A percentile compares a stretch with the other conserved stretches of the same genome.
Evolutionary conservation across 768 basidiomycete species (phyloP).

Genomic region (Chalciporus pseudorubinellus): DNA sequence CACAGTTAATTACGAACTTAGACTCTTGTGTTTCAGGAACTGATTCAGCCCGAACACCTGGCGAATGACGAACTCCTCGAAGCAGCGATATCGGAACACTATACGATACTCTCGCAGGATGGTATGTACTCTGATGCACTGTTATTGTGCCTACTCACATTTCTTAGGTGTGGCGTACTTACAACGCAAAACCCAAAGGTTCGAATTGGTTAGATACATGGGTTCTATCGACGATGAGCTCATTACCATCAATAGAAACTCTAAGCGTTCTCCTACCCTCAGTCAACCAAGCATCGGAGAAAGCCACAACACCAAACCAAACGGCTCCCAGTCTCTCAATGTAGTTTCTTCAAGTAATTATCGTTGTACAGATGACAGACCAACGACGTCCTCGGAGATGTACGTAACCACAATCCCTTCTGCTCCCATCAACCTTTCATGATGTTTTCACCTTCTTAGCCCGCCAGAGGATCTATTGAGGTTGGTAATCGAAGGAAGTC

Average conservation of each 20-base stretch:
- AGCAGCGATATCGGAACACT: slow-evolving; percentile 12
- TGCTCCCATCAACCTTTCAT: neutral
- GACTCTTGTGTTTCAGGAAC: neutral
- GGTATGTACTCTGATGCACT: slow-evolving; percentile 7
- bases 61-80: slow-evolving; percentile 7
- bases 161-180: slow-evolving; percentile 20
- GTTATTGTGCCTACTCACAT: neutral
- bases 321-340: slow-evolving; percentile 13
- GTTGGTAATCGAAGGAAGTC: slow-evolving; percentile 1
- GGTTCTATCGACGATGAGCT: neutral
- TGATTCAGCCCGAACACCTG: slow-evolving; percentile 13
- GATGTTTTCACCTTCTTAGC: slow-evolving; percentile 3
- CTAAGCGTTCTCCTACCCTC: neutral
- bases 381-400: slow-evolving; percentile 1
- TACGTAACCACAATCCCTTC: slow-evolving; percentile 1
- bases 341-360: slow-evolving; percentile 24
- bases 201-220: neutral
- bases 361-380: slow-evolving; percentile 16
- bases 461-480: slow-evolving; percentile 13
- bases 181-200: slow-evolving; percentile 13
- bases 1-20: neutral
- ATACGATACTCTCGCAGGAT: slow-evolving; percentile 1
- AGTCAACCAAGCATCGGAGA: neutral
- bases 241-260: slow-evolving; percentile 2
- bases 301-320: neutral